phyloP scores from a whole-genome alignment of 768 basidiomycete species.

The Tulasnella sp. region DNA sequence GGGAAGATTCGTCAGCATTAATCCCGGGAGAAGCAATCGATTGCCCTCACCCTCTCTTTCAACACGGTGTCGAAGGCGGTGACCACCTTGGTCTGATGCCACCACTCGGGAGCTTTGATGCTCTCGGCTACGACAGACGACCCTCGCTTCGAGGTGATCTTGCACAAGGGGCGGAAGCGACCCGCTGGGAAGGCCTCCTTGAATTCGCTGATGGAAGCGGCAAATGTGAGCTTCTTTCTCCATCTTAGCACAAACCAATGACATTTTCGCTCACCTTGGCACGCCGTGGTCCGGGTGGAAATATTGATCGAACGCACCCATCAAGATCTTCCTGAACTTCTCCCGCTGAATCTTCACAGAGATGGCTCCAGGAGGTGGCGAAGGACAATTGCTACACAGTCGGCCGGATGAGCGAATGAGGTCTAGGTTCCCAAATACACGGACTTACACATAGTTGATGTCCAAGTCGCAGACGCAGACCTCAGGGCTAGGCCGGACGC shows the following conservation, averaged over 20 bases:
- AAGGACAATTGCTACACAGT: conserved; percentile 59
- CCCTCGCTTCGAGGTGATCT: conserved; percentile 80
- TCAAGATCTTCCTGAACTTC: conserved; percentile 66
- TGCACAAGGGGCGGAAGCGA: conserved; percentile 84
- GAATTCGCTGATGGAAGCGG: conserved; percentile 62
- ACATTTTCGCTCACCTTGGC: conserved; percentile 49
- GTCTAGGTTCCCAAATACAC: conserved; percentile 34
- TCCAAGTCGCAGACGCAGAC: conserved; percentile 87
- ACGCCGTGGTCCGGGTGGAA: conserved; percentile 88
- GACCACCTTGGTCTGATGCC: conserved; percentile 87
- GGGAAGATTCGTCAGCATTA: conserved; percentile 1
- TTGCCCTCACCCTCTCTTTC: conserved; percentile 62
- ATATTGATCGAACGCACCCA: conserved; percentile 76
- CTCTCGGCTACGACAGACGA: conserved; percentile 82
- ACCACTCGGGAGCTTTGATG: conserved; percentile 89
- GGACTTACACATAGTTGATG: conserved; percentile 69
- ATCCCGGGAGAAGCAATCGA: background rate
- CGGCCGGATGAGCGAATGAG: conserved; percentile 32
- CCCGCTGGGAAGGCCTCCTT: conserved; percentile 94
- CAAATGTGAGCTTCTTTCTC: background rate
- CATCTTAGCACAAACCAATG: background rate
- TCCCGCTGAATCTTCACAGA: conserved; percentile 78
- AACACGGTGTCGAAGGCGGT: conserved; percentile 86
- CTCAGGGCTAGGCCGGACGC: conserved; percentile 69
- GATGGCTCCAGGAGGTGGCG: conserved; percentile 69